Evolutionary conservation across 495 filamentous ascomycete genomes (phyloP).

Genomic region (Penicillium parvum): DNA sequence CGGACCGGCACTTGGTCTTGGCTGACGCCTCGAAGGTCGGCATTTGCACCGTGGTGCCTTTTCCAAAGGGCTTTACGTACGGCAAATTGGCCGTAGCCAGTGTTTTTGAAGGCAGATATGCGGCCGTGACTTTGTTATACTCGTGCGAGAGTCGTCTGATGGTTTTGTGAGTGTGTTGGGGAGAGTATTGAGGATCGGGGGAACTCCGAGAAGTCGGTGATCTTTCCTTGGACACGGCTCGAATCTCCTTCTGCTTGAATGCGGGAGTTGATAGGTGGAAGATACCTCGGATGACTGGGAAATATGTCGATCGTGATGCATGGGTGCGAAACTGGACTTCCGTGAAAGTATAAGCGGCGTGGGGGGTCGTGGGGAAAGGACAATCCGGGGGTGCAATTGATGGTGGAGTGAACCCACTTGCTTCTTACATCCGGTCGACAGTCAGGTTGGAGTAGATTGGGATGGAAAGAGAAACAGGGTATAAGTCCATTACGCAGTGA

Average conservation of each 20-base stretch:
- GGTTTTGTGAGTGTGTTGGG: not conserved
- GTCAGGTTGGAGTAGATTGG: too few relatives aligned
- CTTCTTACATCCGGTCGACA: too few relatives aligned
- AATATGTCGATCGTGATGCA: constrained; percentile 1
- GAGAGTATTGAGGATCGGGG: constrained; percentile 5
- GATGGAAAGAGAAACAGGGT: too few relatives aligned
- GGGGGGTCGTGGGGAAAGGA: constrained; percentile 15
- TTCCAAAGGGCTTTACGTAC: too few relatives aligned
- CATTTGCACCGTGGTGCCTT: not conserved
- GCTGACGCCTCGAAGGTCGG: constrained; percentile 10
- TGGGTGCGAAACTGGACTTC: not conserved
- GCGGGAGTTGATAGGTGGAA: constrained; percentile 5
- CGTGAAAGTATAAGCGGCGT: constrained; percentile 9
- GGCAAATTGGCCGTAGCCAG: not conserved
- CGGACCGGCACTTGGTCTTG: constrained; percentile 12
- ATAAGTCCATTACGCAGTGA: too few relatives aligned
- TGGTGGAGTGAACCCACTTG: not conserved
- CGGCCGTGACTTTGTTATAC: too few relatives aligned
- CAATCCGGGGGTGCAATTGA: constrained; percentile 10
- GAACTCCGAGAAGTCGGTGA: constrained; percentile 16
- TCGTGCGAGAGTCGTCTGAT: too few relatives aligned
- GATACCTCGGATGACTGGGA: not conserved
- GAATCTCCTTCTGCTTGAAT: not conserved
- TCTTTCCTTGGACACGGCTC: not conserved
- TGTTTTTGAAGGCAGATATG: not conserved